Conservation (phyloP, 257 asterid genomes). For the Lavandula angustifolia region DNA sequence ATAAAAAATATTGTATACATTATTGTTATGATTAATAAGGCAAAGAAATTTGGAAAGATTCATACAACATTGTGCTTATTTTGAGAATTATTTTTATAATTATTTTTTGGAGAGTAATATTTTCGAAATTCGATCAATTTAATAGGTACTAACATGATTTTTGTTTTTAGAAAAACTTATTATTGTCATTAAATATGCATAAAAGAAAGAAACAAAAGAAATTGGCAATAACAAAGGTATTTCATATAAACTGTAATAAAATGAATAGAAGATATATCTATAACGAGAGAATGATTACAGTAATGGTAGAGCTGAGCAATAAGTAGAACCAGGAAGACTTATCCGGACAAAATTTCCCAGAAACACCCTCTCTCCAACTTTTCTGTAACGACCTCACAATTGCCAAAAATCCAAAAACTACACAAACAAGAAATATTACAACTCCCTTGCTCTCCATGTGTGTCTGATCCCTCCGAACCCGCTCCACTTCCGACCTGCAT, state of each 20-base stretch:
- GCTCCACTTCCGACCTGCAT: conserved; percentile 74
- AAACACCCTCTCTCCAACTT: neutral
- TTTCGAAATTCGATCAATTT: no score
- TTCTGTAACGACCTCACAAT: conserved; percentile 38
- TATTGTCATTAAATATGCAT: no score
- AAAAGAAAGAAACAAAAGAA: no score
- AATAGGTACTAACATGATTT: no score
- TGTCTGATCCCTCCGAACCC: conserved; percentile 55
- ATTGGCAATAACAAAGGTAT: conserved; percentile 15
- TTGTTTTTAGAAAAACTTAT: no score
- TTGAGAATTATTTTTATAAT: no score
- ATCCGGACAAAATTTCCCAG: conserved; percentile 62
- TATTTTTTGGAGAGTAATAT: no score
- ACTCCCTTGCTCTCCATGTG: conserved; percentile 87
- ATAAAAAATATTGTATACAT: no score
- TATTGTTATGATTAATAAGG: no score
- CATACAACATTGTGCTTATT: no score
- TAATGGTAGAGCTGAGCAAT: conserved; percentile 53
- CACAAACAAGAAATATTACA: conserved; percentile 59
- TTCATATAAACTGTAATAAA: conserved; percentile 17
- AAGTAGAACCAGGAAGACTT: conserved; percentile 76
- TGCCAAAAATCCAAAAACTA: conserved; percentile 56
- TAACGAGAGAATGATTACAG: conserved; percentile 53
- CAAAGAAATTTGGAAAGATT: no score
- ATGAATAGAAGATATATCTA: conserved; percentile 35